Evolutionary conservation across 75 land plant species (phyloP).

Genomic region (Cupressus sempervirens): DNA sequence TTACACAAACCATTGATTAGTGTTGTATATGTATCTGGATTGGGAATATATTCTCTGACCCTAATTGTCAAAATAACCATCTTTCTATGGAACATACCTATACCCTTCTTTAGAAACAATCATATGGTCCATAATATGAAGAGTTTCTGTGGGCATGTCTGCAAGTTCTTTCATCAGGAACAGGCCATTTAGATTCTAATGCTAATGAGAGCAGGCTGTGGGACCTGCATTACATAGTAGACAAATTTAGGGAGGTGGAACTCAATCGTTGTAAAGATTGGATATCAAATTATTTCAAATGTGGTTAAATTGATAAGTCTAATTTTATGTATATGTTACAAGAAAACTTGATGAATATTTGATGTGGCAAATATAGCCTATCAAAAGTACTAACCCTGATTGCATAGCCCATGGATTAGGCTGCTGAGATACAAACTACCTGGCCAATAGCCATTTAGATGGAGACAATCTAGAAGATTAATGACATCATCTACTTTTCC

Average conservation of each 20-base stretch:
- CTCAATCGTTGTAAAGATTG: neutral
- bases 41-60: slow-evolving; percentile 30
- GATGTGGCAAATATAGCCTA: neutral
- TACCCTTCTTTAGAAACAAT: slow-evolving; percentile 27
- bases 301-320: too few species aligned
- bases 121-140: slow-evolving; percentile 21
- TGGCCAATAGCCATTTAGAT: slow-evolving; percentile 34
- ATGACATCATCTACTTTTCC: slow-evolving; percentile 38
- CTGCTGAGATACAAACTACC: slow-evolving; percentile 37
- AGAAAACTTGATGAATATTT: neutral
- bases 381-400: neutral
- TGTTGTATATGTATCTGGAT: slow-evolving; percentile 51
- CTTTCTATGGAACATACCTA: slow-evolving; percentile 33
- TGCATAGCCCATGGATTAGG: slow-evolving; percentile 40
- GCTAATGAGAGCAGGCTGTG: slow-evolving; percentile 34
- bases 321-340: too few species aligned
- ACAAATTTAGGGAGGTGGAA: neutral
- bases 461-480: slow-evolving; percentile 37
- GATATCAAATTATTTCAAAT: too few species aligned
- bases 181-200: slow-evolving; percentile 10
- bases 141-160: slow-evolving; percentile 21
- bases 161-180: slow-evolving; percentile 50
- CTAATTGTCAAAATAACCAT: slow-evolving; percentile 31
- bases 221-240: slow-evolving; percentile 15
- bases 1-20: slow-evolving; percentile 41